phyloP scores from a whole-genome alignment of 306 rosid species.

The Argentina anserina region DNA sequence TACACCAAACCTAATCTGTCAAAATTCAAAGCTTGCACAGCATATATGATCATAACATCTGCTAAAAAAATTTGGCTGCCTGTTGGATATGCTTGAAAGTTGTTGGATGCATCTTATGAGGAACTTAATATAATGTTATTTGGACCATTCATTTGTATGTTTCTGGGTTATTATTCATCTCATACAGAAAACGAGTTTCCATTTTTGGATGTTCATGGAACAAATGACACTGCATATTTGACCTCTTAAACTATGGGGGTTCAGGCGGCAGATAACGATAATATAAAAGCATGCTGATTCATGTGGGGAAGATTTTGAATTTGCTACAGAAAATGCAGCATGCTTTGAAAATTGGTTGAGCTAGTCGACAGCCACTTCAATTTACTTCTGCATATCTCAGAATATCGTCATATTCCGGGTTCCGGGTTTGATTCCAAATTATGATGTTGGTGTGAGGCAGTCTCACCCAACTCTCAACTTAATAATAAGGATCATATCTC shows the following conservation, averaged over 20 bases:
- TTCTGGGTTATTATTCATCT: neutral
- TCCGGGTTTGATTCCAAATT: neutral
- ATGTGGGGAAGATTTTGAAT: neutral
- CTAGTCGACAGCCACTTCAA: neutral
- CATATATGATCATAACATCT: too few species aligned
- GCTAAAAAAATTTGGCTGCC: too few species aligned
- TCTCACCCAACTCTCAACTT: too few species aligned
- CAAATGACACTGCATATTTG: neutral
- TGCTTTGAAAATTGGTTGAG: neutral
- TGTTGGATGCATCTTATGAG: too few species aligned
- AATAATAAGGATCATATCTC: too few species aligned
- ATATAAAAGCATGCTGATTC: neutral
- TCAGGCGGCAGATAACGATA: neutral
- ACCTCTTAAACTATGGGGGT: neutral
- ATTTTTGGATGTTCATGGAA: neutral
- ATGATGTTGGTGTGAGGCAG: neutral
- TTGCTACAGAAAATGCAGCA: neutral
- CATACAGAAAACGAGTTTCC: neutral
- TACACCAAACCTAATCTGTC: too few species aligned
- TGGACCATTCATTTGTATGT: slow-evolving; percentile 3
- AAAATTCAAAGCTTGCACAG: too few species aligned
- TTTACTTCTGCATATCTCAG: neutral
- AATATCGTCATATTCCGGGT: neutral
- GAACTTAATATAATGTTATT: neutral
- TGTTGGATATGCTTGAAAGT: too few species aligned